phyloP scores from a whole-genome alignment of 192 early-diverging fungal genomes.

The Rhizophagus sp. region DNA sequence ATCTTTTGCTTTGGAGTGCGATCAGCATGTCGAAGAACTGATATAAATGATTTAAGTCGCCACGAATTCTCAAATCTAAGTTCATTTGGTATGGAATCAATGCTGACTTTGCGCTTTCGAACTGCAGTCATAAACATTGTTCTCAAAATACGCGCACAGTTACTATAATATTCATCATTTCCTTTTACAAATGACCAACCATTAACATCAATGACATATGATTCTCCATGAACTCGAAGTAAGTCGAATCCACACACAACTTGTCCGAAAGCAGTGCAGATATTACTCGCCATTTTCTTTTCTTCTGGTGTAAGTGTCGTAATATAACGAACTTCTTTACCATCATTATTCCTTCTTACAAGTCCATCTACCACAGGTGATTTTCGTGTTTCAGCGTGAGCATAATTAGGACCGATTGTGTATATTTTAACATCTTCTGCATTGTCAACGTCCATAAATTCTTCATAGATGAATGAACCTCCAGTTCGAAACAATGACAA shows the following conservation, averaged over 20 bases:
- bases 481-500: constrained; percentile 65
- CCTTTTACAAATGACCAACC: constrained; percentile 99
- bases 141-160: constrained; percentile 74
- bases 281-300: constrained; percentile 69
- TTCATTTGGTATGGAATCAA: constrained; percentile 52
- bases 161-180: constrained; percentile 89
- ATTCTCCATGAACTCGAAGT: constrained; percentile 76
- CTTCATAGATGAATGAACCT: constrained; percentile 91
- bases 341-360: constrained; percentile 93
- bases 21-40: constrained; percentile 93
- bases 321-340: constrained; percentile 95
- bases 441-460: constrained; percentile 93
- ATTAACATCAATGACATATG: constrained; percentile 97
- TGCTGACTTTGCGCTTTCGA: constrained; percentile 55
- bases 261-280: constrained; percentile 86
- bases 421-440: constrained; percentile 98
- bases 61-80: constrained; percentile 80
- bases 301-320: constrained; percentile 80
- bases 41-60: constrained; percentile 91
- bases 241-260: constrained; percentile 96
- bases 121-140: constrained; percentile 76
- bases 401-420: constrained; percentile 86
- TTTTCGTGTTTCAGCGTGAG: constrained; percentile 92
- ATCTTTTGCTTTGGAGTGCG: constrained; percentile 98
- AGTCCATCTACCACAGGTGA: constrained; percentile 95